These are phyloP conservation scores for Bacidia rubella DNA, from an alignment of 495 filamentous ascomycete genomes.

Conservation along the genomic window DNA sequence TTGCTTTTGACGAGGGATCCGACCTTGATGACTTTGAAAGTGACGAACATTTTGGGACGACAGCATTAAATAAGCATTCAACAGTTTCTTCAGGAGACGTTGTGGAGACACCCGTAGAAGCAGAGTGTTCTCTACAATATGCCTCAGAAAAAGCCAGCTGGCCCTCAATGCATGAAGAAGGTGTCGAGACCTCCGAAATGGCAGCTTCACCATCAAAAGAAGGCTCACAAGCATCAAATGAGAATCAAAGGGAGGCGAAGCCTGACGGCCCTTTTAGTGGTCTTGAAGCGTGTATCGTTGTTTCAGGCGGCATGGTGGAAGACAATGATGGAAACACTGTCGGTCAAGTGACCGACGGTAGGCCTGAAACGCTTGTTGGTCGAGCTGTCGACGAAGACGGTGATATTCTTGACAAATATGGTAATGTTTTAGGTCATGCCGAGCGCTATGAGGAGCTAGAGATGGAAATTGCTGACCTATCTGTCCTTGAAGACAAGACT, in stretches of 20 bases:
- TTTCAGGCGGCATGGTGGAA: conserved; percentile 54
- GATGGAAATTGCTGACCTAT: conserved; percentile 47
- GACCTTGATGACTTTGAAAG: no score
- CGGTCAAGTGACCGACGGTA: conserved; percentile 59
- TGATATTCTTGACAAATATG: conserved; percentile 65
- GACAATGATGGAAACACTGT: conserved; percentile 55
- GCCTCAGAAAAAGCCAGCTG: no score
- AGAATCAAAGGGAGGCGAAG: conserved; percentile 51
- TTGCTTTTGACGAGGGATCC: no score
- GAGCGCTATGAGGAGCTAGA: conserved; percentile 52
- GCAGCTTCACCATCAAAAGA: no score
- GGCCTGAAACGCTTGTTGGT: conserved; percentile 58
- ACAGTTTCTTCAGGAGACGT: no score
- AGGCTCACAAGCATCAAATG: no score
- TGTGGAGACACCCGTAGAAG: no score
- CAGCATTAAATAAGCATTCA: no score
- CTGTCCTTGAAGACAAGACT: conserved; percentile 60
- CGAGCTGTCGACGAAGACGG: conserved; percentile 68
- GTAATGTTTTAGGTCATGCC: conserved; percentile 63
- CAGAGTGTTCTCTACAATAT: no score
- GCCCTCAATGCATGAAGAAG: no score
- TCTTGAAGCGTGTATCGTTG: conserved; percentile 54
- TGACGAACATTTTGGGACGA: no score
- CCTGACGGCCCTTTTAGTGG: conserved; percentile 61
- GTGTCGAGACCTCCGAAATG: no score